Percentiles rank a stretch among this genome's conserved stretches.
These are phyloP conservation scores for Rhynchospora pubera DNA, from an alignment of 176 grass and related monocot species.

Conservation along the genomic window DNA sequence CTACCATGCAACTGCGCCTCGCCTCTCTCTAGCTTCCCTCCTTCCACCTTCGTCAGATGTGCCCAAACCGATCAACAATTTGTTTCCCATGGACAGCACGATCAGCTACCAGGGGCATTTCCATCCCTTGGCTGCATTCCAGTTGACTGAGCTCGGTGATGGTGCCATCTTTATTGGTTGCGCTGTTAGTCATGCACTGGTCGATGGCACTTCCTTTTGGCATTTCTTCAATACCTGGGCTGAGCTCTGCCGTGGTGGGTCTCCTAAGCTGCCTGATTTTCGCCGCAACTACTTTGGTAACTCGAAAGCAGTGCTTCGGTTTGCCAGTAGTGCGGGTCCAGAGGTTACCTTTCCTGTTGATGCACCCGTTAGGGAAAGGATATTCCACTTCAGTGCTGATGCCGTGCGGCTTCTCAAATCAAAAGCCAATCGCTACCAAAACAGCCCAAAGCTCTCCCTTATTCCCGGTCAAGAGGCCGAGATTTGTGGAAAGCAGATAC, in stretches of 20 bases:
- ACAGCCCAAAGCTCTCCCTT: not conserved
- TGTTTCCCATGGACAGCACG: conserved; percentile 77
- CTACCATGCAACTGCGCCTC: conserved; percentile 42
- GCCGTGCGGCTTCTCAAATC: conserved; percentile 61
- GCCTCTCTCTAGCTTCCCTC: conserved; percentile 44
- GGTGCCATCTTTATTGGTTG: conserved; percentile 77
- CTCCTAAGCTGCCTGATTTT: conserved; percentile 52
- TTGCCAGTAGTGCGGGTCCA: conserved; percentile 46
- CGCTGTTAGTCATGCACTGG: conserved; percentile 71
- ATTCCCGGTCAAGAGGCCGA: conserved; percentile 22
- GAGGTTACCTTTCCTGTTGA: conserved; percentile 67
- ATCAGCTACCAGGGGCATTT: conserved; percentile 80
- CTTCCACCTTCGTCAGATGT: conserved; percentile 55
- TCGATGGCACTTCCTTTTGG: conserved; percentile 97
- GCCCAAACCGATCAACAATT: conserved; percentile 49
- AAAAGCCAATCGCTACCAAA: conserved; percentile 30
- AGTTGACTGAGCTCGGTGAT: conserved; percentile 75
- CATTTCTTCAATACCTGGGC: conserved; percentile 88
- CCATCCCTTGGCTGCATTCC: conserved; percentile 68
- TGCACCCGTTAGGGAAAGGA: conserved; percentile 59
- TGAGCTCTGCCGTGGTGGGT: conserved; percentile 53
- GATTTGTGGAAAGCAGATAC: conserved; percentile 62
- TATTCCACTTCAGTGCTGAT: conserved; percentile 71
- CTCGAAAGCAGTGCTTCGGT: conserved; percentile 67
- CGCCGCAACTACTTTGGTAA: conserved; percentile 69